Evolutionary conservation across 768 basidiomycete genomes (phyloP).

Genomic region (Lentinula guzmanii): DNA sequence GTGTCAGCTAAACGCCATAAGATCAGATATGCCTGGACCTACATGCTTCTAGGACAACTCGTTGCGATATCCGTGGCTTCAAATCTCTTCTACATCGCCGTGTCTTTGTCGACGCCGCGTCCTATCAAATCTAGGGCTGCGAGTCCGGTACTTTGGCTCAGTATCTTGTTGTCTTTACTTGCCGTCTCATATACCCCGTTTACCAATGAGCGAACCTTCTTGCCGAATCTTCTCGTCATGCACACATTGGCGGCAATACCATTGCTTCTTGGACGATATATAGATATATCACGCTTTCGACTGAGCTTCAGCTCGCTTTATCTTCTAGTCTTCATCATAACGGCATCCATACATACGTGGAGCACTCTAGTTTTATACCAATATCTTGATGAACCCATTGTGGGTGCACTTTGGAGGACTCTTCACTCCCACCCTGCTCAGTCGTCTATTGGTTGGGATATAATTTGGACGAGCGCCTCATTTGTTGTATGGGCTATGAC

Average conservation of each 20-base stretch:
- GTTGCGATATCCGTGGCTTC: conserved; percentile 67
- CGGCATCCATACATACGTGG: conserved; percentile 28
- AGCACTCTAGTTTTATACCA: conserved; percentile 19
- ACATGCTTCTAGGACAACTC: conserved; percentile 68
- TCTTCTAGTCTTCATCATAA: conserved; percentile 23
- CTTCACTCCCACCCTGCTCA: conserved; percentile 55
- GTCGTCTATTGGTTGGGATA: conserved; percentile 60
- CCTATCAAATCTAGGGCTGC: conserved; percentile 5
- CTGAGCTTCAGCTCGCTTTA: conserved; percentile 27
- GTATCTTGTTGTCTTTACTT: conserved; percentile 37
- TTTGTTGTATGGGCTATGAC: conserved; percentile 28
- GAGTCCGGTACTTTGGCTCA: conserved; percentile 28
- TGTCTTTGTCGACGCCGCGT: conserved; percentile 29
- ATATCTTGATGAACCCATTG: conserved; percentile 12
- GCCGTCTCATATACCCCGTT: conserved; percentile 40
- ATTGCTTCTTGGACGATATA: conserved; percentile 25
- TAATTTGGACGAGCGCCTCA: conserved; percentile 48
- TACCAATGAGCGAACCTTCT: conserved; percentile 38
- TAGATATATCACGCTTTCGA: conserved; percentile 11
- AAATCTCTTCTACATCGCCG: conserved; percentile 54
- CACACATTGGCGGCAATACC: conserved; percentile 53
- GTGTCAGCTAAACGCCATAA: conserved; percentile 26
- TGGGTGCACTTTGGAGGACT: conserved; percentile 24
- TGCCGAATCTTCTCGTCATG: conserved; percentile 55
- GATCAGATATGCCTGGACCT: conserved; percentile 54